Conservation (phyloP, 805 yeast genomes). For the Metschnikowia anglica region DNA sequence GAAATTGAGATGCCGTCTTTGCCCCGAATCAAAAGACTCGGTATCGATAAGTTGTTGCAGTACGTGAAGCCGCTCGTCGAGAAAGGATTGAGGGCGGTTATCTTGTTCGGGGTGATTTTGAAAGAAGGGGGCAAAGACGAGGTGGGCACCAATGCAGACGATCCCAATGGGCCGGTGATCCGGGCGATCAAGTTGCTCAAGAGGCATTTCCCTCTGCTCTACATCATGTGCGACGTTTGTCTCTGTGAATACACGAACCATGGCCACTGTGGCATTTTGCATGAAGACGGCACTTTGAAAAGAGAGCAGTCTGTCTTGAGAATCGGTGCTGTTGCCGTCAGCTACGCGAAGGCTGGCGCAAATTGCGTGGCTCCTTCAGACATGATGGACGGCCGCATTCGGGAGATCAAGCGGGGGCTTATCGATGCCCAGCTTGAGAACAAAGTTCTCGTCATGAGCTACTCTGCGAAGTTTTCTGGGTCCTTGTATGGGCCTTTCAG, state of each 20-base stretch:
- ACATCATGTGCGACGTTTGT: constrained; percentile 92
- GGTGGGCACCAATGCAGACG: constrained; percentile 88
- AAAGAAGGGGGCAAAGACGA: constrained; percentile 74
- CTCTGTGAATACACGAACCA: constrained; percentile 94
- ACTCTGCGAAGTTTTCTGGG: constrained; percentile 92
- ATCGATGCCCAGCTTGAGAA: constrained; percentile 82
- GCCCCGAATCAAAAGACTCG: constrained; percentile 87
- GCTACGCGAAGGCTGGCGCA: constrained; percentile 95
- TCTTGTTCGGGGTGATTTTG: constrained; percentile 88
- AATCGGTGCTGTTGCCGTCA: constrained; percentile 91
- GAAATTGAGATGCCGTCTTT: constrained; percentile 70
- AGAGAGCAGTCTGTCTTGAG: constrained; percentile 73
- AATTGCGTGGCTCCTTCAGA: constrained; percentile 95
- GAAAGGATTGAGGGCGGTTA: constrained; percentile 83
- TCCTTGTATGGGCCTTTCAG: constrained; percentile 94
- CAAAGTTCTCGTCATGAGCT: constrained; percentile 84
- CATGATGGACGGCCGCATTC: constrained; percentile 94
- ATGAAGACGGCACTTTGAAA: constrained; percentile 83
- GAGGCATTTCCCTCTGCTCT: constrained; percentile 72
- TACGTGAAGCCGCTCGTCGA: constrained; percentile 66
- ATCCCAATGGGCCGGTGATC: constrained; percentile 94
- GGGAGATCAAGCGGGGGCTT: constrained; percentile 82
- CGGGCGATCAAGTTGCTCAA: constrained; percentile 66
- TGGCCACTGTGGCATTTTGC: constrained; percentile 95
- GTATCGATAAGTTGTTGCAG: constrained; percentile 73